Evolutionary conservation across 495 filamentous ascomycete species (phyloP).

Genomic region (Durotheca rogersii): DNA sequence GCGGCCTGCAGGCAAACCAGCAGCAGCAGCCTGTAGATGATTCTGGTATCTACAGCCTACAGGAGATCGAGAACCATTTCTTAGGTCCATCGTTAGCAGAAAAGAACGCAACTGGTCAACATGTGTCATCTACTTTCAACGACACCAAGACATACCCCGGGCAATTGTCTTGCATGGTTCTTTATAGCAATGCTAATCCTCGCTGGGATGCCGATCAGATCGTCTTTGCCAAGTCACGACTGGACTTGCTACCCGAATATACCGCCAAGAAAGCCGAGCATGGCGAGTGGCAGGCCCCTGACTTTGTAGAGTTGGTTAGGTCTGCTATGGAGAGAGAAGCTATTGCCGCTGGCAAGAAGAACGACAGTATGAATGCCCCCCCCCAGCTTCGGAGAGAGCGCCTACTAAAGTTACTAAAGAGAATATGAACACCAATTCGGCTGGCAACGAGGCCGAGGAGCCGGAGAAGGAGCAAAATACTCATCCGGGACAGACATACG

Average conservation of each 20-base stretch:
- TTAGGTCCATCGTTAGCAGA: neutral
- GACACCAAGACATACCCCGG: slow-evolving; percentile 7
- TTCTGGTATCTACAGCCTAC: slow-evolving; percentile 1
- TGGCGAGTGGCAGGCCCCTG: slow-evolving; percentile 30
- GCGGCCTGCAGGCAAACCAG: slow-evolving; percentile 18
- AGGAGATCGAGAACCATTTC: slow-evolving; percentile 19
- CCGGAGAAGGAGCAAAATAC: neutral
- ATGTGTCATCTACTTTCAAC: slow-evolving; percentile 18
- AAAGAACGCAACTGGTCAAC: neutral
- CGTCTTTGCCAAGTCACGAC: slow-evolving; percentile 28
- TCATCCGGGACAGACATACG: no score
- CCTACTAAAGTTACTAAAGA: slow-evolving; percentile 5
- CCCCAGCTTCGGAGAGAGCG: neutral
- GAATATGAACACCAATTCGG: neutral
- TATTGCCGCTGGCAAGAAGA: slow-evolving; percentile 10
- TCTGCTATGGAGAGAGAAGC: slow-evolving; percentile 7
- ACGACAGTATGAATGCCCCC: slow-evolving; percentile 6
- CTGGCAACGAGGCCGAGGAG: neutral
- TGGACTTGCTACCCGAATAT: slow-evolving; percentile 29
- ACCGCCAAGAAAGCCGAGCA: slow-evolving; percentile 23
- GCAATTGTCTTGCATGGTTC: slow-evolving; percentile 19
- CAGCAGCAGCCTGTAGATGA: slow-evolving; percentile 1
- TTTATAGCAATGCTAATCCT: slow-evolving; percentile 21
- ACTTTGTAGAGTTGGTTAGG: slow-evolving; percentile 1
- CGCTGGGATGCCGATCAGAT: slow-evolving; percentile 27